A percentile compares a stretch with the other conserved stretches of the same genome.
These are phyloP conservation scores for Sarocladium oryzae DNA, from an alignment of 2,329 filamentous ascomycete genomes.

Conservation along the genomic window DNA sequence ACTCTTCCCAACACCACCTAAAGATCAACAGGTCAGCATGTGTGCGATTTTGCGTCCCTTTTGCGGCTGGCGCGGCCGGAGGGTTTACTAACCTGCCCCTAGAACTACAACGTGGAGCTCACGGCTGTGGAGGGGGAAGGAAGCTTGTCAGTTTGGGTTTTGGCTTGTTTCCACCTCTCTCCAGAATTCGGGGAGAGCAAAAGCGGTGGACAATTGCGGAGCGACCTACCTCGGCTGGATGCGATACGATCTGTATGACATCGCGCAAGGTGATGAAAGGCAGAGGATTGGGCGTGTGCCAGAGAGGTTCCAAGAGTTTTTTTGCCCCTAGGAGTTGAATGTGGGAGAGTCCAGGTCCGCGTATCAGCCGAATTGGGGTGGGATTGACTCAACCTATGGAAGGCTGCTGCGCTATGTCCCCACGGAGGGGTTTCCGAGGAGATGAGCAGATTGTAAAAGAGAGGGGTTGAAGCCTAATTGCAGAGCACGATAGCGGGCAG, in stretches of 20 bases:
- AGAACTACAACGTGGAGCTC: conserved; percentile 80
- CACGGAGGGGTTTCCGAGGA: conserved; percentile 7
- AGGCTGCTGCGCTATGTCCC: conserved; percentile 1
- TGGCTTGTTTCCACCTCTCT: neutral
- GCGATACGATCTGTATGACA: conserved; percentile 2
- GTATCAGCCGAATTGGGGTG: neutral
- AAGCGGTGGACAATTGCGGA: neutral
- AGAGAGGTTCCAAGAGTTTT: neutral
- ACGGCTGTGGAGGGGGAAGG: conserved; percentile 40
- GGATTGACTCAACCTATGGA: neutral
- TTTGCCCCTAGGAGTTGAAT: too few relatives aligned
- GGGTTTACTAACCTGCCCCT: conserved; percentile 58
- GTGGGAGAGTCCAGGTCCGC: too few relatives aligned
- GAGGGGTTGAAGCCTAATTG: neutral
- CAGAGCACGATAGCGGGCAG: neutral
- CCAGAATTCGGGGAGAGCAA: neutral
- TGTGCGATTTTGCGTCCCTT: neutral
- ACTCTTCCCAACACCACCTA: conserved; percentile 86
- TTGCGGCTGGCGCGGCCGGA: conserved; percentile 17
- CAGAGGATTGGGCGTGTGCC: neutral
- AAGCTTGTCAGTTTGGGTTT: conserved; percentile 9
- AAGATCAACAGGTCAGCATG: conserved; percentile 5
- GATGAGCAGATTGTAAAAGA: too few relatives aligned
- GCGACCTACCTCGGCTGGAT: conserved; percentile 4
- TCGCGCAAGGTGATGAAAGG: neutral